These are phyloP conservation scores for Corrigiola litoralis DNA, from an alignment of 179 eudicot species.

Conservation along the genomic window DNA sequence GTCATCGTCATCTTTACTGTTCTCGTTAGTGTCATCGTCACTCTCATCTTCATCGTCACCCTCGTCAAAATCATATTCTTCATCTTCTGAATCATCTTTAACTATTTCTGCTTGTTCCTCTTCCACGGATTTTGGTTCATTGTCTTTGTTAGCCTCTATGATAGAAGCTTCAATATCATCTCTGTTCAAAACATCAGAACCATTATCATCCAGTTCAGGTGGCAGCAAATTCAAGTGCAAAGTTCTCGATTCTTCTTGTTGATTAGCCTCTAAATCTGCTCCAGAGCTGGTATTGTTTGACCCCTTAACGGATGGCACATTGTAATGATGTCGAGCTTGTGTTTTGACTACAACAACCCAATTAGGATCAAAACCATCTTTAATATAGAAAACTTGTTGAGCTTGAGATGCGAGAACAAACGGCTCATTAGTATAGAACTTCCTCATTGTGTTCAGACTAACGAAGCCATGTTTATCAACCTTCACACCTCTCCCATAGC, in stretches of 20 bases:
- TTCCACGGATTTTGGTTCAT: background rate
- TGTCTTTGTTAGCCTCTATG: background rate
- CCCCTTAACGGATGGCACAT: too few species aligned
- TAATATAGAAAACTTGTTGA: slow-evolving; percentile 17
- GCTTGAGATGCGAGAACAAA: slow-evolving; percentile 17
- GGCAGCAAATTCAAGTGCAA: background rate
- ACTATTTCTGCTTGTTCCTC: background rate
- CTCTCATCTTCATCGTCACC: background rate
- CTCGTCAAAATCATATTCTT: background rate
- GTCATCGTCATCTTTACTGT: too few species aligned
- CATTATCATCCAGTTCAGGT: background rate
- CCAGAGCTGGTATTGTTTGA: too few species aligned
- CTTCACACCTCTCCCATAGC: slow-evolving; percentile 1
- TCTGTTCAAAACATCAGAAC: background rate
- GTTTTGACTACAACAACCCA: slow-evolving; percentile 20
- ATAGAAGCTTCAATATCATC: background rate
- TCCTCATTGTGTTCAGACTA: background rate
- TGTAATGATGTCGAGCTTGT: slow-evolving; percentile 10
- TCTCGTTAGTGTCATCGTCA: slow-evolving; percentile 1
- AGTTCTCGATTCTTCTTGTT: slow-evolving; percentile 1
- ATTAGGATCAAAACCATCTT: slow-evolving; percentile 15
- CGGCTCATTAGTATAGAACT: slow-evolving; percentile 3
- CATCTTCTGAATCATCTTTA: background rate
- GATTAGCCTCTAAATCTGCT: slow-evolving; percentile 4
- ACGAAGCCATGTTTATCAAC: slow-evolving; percentile 11